Evolutionary conservation across 768 basidiomycete genomes (phyloP).

Genomic region (Tylopilus vinaceipallidus): DNA sequence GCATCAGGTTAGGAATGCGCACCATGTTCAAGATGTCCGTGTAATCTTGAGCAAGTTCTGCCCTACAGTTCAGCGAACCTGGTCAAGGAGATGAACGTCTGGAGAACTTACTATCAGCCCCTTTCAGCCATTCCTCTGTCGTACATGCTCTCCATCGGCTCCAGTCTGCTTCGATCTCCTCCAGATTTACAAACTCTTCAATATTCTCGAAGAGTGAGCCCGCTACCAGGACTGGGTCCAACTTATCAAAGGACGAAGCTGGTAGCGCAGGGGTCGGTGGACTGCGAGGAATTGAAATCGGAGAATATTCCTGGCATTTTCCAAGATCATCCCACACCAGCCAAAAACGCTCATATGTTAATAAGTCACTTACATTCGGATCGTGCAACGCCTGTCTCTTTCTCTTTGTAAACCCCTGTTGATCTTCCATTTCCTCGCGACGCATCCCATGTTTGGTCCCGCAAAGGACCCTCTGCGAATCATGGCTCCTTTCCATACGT

Average conservation of each 20-base stretch:
- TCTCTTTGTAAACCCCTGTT: constrained; percentile 15
- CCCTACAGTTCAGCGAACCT: constrained; percentile 3
- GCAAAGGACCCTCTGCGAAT: constrained; percentile 1
- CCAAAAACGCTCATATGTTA: background rate
- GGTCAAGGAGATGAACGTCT: background rate
- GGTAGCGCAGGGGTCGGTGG: constrained; percentile 15
- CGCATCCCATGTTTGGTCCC: constrained; percentile 15
- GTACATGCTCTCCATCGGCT: constrained; percentile 30
- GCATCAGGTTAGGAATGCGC: constrained; percentile 1
- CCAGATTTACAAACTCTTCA: constrained; percentile 17
- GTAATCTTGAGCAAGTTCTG: constrained; percentile 21
- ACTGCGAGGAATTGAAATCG: constrained; percentile 22
- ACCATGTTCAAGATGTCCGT: constrained; percentile 23
- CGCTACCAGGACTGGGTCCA: constrained; percentile 11
- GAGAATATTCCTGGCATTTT: constrained; percentile 17
- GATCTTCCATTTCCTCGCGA: constrained; percentile 13
- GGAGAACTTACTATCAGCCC: constrained; percentile 25
- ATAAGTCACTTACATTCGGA: constrained; percentile 18
- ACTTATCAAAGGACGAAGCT: background rate
- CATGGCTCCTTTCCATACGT: constrained; percentile 1
- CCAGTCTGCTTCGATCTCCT: constrained; percentile 22
- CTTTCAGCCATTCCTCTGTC: constrained; percentile 32
- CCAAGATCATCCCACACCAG: background rate
- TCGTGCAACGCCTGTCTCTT: constrained; percentile 11
- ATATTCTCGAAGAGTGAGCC: constrained; percentile 21